Evolutionary conservation across 1,284 basidiomycete genomes (phyloP).

Genomic region (Puccinia horiana): DNA sequence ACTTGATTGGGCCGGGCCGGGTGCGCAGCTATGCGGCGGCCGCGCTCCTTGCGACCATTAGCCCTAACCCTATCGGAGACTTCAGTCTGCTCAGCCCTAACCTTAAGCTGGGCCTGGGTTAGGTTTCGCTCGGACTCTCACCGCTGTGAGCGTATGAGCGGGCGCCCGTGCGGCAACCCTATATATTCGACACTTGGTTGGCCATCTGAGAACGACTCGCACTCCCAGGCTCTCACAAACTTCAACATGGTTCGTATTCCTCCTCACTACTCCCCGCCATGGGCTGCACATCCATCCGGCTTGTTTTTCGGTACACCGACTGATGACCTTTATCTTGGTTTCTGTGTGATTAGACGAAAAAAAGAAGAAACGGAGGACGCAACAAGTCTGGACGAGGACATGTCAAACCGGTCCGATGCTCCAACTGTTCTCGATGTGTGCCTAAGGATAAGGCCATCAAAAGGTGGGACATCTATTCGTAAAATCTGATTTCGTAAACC

Average conservation of each 20-base stretch:
- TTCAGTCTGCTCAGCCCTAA: background rate
- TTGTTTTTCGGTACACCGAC: background rate
- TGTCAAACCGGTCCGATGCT: slow-evolving; percentile 90
- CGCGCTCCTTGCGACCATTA: too few relatives aligned
- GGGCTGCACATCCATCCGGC: background rate
- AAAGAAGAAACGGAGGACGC: slow-evolving; percentile 86
- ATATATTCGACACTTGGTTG: too few relatives aligned
- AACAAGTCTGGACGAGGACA: slow-evolving; percentile 81
- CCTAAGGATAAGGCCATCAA: slow-evolving; percentile 97
- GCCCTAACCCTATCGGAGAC: too few relatives aligned
- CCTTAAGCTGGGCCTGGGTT: background rate
- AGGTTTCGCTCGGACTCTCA: background rate
- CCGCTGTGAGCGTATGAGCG: too few relatives aligned
- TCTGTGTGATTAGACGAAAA: slow-evolving; percentile 73
- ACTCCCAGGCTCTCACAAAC: background rate
- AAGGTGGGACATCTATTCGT: slow-evolving; percentile 56
- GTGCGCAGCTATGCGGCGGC: too few relatives aligned
- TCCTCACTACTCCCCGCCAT: background rate
- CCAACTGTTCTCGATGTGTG: slow-evolving; percentile 88
- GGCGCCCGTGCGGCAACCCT: too few relatives aligned
- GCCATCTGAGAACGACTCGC: background rate
- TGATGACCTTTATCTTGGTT: background rate
- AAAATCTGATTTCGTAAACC: background rate
- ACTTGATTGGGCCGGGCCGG: too few relatives aligned
- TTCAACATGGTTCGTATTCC: slow-evolving; percentile 9